A percentile compares a stretch with the other conserved stretches of the same genome.
phyloP scores from a whole-genome alignment of 768 basidiomycete species.

The Thelephora aurantiotincta region DNA sequence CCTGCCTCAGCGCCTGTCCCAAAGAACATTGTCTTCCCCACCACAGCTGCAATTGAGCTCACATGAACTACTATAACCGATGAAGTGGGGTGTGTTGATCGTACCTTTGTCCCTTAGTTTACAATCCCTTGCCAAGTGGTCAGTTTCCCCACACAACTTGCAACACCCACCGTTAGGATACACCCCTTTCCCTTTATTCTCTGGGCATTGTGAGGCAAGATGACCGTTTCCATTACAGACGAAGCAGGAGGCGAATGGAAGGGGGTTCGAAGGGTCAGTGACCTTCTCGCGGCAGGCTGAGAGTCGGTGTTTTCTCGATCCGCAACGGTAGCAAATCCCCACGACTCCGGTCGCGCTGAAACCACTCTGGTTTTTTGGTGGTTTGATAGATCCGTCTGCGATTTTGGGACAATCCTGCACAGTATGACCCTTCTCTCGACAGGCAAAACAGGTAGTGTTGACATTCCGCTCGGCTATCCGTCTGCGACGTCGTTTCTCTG shows the following conservation, averaged over 20 bases:
- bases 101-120: slow-evolving; percentile 43
- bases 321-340: slow-evolving; percentile 56
- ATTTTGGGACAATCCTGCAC: slow-evolving; percentile 66
- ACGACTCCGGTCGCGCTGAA: slow-evolving; percentile 21
- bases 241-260: slow-evolving; percentile 87
- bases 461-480: slow-evolving; percentile 43
- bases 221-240: slow-evolving; percentile 80
- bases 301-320: slow-evolving; percentile 64
- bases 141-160: slow-evolving; percentile 75
- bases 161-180: slow-evolving; percentile 89
- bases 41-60: slow-evolving; percentile 19
- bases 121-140: slow-evolving; percentile 81
- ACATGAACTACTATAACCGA: slow-evolving; percentile 1
- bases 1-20: slow-evolving; percentile 42
- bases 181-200: slow-evolving; percentile 67
- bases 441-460: slow-evolving; percentile 72
- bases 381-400: slow-evolving; percentile 12
- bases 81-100: slow-evolving; percentile 12
- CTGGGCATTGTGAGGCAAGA: slow-evolving; percentile 69
- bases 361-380: slow-evolving; percentile 6
- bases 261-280: slow-evolving; percentile 40
- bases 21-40: slow-evolving; percentile 27
- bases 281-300: slow-evolving; percentile 59
- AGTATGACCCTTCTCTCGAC: slow-evolving; percentile 70
- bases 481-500: slow-evolving; percentile 50